Evolutionary conservation across 257 asterid genomes (phyloP).

Genomic region (Plectranthus barbatus): DNA sequence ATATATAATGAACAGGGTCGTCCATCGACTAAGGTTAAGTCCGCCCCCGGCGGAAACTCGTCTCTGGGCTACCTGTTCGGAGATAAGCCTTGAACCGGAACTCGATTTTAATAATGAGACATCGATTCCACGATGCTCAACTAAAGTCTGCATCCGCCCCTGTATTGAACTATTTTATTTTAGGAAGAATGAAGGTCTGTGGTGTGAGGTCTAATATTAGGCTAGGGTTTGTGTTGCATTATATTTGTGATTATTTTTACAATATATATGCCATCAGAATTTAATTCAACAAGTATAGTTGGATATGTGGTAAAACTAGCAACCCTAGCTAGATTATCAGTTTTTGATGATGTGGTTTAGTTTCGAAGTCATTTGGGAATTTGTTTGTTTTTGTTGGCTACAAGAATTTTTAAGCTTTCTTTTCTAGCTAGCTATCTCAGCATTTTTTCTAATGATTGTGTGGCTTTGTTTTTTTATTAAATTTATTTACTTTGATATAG

Average conservation of each 20-base stretch:
- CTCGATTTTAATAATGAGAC: too few species aligned
- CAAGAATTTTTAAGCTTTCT: too few species aligned
- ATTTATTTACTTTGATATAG: too few species aligned
- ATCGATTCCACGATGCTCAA: background rate
- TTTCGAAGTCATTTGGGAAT: too few species aligned
- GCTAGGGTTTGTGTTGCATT: conserved; percentile 14
- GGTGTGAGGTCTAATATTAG: background rate
- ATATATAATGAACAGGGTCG: conserved; percentile 26
- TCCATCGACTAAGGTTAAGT: conserved; percentile 31
- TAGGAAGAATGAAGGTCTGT: background rate
- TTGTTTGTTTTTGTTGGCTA: too few species aligned
- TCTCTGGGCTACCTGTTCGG: conserved; percentile 33
- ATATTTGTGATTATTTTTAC: background rate
- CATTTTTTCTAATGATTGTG: too few species aligned
- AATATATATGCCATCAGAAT: too few species aligned
- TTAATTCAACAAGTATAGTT: background rate
- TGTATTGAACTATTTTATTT: background rate
- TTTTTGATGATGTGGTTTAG: too few species aligned
- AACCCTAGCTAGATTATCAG: too few species aligned
- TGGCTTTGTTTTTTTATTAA: too few species aligned
- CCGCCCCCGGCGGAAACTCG: conserved; percentile 32
- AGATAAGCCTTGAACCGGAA: too few species aligned
- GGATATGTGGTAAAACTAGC: background rate
- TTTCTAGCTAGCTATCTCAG: too few species aligned
- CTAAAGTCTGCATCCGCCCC: background rate